phyloP scores from a whole-genome alignment of 306 rosid genomes.

The Adenanthera pavonina region DNA sequence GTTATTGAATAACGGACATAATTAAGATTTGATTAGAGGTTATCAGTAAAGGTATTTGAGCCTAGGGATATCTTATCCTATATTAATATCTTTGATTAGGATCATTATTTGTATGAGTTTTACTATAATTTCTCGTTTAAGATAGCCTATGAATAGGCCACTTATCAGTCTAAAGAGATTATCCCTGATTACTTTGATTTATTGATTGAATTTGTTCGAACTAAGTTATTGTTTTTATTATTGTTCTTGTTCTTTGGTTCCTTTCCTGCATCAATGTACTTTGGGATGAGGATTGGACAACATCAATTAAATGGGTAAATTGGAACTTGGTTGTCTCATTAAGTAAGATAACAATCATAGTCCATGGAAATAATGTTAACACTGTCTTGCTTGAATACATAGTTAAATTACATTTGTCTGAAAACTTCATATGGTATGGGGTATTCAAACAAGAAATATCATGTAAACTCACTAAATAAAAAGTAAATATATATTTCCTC shows the following conservation, averaged over 20 bases:
- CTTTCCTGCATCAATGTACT: background rate
- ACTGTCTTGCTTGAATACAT: too few relatives aligned
- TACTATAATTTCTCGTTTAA: background rate
- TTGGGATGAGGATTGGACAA: background rate
- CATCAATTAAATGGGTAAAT: conserved; percentile 11
- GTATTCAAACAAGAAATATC: too few relatives aligned
- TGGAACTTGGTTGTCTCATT: background rate
- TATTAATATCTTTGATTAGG: background rate
- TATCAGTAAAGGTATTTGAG: background rate
- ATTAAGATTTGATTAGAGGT: background rate
- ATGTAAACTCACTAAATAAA: too few relatives aligned
- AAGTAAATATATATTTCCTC: too few relatives aligned
- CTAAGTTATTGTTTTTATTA: background rate
- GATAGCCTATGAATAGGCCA: background rate
- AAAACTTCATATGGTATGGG: too few relatives aligned
- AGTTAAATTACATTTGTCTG: too few relatives aligned
- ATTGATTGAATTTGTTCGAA: background rate
- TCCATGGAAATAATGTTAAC: background rate
- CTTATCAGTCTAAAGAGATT: background rate
- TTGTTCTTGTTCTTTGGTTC: background rate
- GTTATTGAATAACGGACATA: background rate
- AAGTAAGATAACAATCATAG: background rate
- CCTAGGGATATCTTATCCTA: background rate
- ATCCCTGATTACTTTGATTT: background rate
- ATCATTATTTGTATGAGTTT: background rate